Percentiles rank a stretch among this genome's conserved stretches.
phyloP scores from a whole-genome alignment of 768 basidiomycete genomes.

The Panaeolus papilionaceus region DNA sequence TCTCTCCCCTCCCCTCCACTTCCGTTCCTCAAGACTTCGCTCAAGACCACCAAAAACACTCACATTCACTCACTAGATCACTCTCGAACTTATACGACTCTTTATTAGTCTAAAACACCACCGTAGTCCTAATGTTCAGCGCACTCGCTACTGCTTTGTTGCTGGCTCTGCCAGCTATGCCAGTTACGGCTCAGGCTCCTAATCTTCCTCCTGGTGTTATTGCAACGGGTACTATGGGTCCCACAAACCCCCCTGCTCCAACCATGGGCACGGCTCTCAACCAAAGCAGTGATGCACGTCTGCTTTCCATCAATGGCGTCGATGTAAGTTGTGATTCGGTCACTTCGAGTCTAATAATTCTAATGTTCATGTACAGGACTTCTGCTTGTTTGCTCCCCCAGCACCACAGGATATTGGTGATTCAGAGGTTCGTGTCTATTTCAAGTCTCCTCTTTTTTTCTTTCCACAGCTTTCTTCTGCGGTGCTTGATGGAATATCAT shows the following conservation, averaged over 20 bases:
- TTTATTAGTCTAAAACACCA: conserved; percentile 6
- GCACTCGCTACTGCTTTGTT: neutral
- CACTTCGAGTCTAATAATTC: neutral
- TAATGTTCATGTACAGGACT: conserved; percentile 36
- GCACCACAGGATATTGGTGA: conserved; percentile 37
- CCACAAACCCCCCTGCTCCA: conserved; percentile 46
- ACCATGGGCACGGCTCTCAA: conserved; percentile 47
- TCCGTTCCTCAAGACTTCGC: neutral
- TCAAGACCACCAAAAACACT: neutral
- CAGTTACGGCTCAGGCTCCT: conserved; percentile 15
- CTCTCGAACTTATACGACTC: neutral
- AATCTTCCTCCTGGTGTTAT: conserved; percentile 42
- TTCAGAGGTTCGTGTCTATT: conserved; percentile 40
- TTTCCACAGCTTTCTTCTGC: neutral
- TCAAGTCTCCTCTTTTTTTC: neutral
- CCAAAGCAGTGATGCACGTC: conserved; percentile 46
- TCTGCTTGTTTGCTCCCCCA: conserved; percentile 51
- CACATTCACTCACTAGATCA: neutral
- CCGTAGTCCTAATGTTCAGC: conserved; percentile 5
- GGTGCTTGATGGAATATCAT: conserved; percentile 15
- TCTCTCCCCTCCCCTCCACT: neutral
- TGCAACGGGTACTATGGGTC: conserved; percentile 48
- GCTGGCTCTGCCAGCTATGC: conserved; percentile 6
- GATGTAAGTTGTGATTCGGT: conserved; percentile 35
- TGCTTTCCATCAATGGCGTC: conserved; percentile 46